Base-by-base conservation (phyloP, 2,329 filamentous ascomycete genomes). In the Xylaria sp. region DNA sequence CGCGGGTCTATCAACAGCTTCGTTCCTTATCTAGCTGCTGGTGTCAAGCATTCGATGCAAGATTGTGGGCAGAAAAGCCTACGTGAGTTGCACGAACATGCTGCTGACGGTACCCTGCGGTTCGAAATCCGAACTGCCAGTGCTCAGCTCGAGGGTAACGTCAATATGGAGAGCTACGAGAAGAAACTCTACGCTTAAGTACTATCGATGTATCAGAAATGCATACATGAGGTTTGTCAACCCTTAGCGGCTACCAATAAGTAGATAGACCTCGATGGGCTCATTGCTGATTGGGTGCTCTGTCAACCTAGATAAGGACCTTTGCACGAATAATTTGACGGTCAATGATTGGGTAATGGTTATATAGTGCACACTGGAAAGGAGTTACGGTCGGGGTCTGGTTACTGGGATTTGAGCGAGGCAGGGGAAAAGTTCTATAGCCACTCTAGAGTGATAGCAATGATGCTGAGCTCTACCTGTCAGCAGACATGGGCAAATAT, bases 91-190 rank as follows among this genome's bases (percentile, higher is more conserved):
- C 94, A 95, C 81, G 84, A 91, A 72, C 88, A 88, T 74, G 94
- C 97, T 34, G 83, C 85, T 74, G 86, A 89, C 39, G 94, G 94
- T 70, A 89, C 84, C 59, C 90, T 98, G 65, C 90, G 96, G 78
- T 99, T 99, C 80, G 96, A 99, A 87, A 87, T 98, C 78, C 89
- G 96, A 77, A 98, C 94, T 70, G 92, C 94, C 69, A 97, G 94
- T 82, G 96, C 96, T 60, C 94, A 97, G 88, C 88, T 97, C 69
- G 96, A 99, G 87, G 96, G 96, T 73, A 96, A 95, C 80, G 94
- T 99, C 71, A 97, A 98, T 85, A 94, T 99, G 88, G 94, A 98
- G 86, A 95, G 93, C 81, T 98, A 97, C 81, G 96, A 98, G 87
- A 99, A 99, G 92, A 99, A 98, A 89, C 92, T 99, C 75, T 99